A percentile compares a stretch with the other conserved stretches of the same genome.
Evolutionary conservation across 352 stramenopile species (phyloP).

Genomic region (Lagenidium giganteum): DNA sequence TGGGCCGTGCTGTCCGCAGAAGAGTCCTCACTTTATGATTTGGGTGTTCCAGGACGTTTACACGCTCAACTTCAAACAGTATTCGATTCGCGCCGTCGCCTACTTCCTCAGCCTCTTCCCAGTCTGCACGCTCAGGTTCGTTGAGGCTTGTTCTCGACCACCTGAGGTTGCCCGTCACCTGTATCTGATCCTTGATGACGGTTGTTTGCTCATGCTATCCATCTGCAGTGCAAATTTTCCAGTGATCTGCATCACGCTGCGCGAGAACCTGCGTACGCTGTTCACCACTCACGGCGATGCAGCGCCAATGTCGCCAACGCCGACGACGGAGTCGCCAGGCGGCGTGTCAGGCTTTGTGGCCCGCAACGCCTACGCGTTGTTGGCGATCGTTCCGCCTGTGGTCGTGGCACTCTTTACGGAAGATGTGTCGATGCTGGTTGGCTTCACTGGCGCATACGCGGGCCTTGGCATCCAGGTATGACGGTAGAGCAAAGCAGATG

Average conservation of each 20-base stretch:
- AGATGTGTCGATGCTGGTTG: slow-evolving; percentile 85
- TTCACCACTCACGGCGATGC: slow-evolving; percentile 7
- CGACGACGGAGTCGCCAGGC: slow-evolving; percentile 10
- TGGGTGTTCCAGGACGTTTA: slow-evolving; percentile 70
- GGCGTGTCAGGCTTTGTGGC: slow-evolving; percentile 32
- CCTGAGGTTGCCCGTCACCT: too few species aligned
- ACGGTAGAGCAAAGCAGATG: too few species aligned
- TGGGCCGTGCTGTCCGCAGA: slow-evolving; percentile 4
- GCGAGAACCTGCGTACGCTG: slow-evolving; percentile 78
- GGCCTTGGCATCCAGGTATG: slow-evolving; percentile 80
- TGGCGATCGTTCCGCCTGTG: slow-evolving; percentile 72
- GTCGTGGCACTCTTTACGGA: slow-evolving; percentile 84
- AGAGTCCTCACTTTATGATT: neutral
- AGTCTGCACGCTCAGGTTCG: slow-evolving; percentile 78
- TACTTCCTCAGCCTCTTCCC: slow-evolving; percentile 88
- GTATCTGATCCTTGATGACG: slow-evolving; percentile 4
- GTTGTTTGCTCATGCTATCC: neutral
- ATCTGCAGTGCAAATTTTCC: slow-evolving; percentile 69
- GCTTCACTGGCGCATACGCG: slow-evolving; percentile 82
- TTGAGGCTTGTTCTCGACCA: neutral
- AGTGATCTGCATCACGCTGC: slow-evolving; percentile 82
- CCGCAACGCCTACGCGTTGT: slow-evolving; percentile 61
- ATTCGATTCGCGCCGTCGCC: slow-evolving; percentile 66
- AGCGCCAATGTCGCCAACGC: too few species aligned
- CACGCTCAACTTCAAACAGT: slow-evolving; percentile 86